Conservation (phyloP, 176 grass and related monocot species). For the Pontederia crassipes region DNA sequence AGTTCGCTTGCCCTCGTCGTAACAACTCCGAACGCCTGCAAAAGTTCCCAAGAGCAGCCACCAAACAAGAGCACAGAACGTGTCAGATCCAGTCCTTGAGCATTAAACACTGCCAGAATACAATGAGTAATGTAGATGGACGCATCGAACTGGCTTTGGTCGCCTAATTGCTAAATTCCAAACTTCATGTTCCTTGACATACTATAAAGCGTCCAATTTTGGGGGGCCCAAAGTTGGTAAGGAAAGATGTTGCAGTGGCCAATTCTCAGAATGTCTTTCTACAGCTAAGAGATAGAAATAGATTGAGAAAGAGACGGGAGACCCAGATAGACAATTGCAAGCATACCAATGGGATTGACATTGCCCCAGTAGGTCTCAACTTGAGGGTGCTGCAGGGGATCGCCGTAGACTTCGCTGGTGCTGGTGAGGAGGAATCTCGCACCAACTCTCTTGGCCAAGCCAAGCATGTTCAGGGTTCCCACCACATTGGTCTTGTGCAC, state of each 20-base stretch:
- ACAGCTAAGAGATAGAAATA: not conserved
- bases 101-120: too few species aligned
- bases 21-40: constrained; percentile 82
- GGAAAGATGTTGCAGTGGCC: not conserved
- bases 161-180: too few species aligned
- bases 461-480: constrained; percentile 92
- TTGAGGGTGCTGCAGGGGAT: constrained; percentile 88
- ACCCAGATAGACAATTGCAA: not conserved
- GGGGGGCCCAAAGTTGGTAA: not conserved
- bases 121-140: too few species aligned
- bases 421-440: constrained; percentile 89
- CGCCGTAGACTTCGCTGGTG: constrained; percentile 93
- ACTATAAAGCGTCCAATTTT: not conserved
- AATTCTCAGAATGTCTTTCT: not conserved
- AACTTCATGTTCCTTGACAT: too few species aligned
- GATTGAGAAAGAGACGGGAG: constrained; percentile 5
- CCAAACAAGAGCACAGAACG: not conserved
- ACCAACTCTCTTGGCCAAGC: constrained; percentile 75
- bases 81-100: too few species aligned
- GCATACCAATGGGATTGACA: constrained; percentile 83
- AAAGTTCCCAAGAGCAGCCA: not conserved
- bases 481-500: constrained; percentile 94
- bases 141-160: too few species aligned
- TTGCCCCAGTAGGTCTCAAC: constrained; percentile 99
- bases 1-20: constrained; percentile 90